These are phyloP conservation scores for Podosphaera xanthii DNA, from an alignment of 2,329 filamentous ascomycete genomes.

Conservation along the genomic window DNA sequence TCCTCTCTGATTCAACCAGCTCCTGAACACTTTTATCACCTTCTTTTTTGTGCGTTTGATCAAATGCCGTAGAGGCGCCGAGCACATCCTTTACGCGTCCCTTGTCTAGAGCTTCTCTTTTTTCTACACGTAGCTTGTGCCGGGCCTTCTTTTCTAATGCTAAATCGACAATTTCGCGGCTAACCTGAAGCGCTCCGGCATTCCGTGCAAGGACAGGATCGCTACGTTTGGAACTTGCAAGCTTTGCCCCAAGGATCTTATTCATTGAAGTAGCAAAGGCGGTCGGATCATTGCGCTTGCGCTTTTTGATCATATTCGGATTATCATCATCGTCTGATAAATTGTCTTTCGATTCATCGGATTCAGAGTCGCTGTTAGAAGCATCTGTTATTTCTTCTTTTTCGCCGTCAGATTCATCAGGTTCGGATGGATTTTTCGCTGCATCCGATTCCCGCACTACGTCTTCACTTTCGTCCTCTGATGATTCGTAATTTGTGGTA, in stretches of 20 bases:
- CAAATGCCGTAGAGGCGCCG: slow-evolving; percentile 29
- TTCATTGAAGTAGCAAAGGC: slow-evolving; percentile 85
- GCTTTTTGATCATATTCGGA: slow-evolving; percentile 25
- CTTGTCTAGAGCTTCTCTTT: slow-evolving; percentile 57
- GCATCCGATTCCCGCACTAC: slow-evolving; percentile 26
- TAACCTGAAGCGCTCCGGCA: slow-evolving; percentile 47
- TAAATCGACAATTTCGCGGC: slow-evolving; percentile 48
- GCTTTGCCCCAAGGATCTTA: slow-evolving; percentile 78
- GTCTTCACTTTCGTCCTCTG: slow-evolving; percentile 23
- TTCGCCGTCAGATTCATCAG: slow-evolving; percentile 17
- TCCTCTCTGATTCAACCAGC: slow-evolving; percentile 50
- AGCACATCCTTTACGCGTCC: slow-evolving; percentile 76
- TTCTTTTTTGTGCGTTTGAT: slow-evolving; percentile 22
- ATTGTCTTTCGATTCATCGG: slow-evolving; percentile 16
- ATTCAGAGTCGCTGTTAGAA: slow-evolving; percentile 17
- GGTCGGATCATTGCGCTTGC: slow-evolving; percentile 76
- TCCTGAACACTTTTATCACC: slow-evolving; percentile 26
- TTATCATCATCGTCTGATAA: slow-evolving; percentile 18
- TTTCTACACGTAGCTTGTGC: slow-evolving; percentile 58
- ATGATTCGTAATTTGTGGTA: slow-evolving; percentile 35
- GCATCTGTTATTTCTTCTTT: slow-evolving; percentile 17
- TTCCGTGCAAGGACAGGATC: slow-evolving; percentile 86
- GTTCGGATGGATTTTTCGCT: slow-evolving; percentile 14
- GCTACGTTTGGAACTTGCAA: slow-evolving; percentile 55
- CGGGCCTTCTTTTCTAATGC: slow-evolving; percentile 65